Evolutionary conservation across 345 rosid genomes (phyloP), one percentile per base, ranked within the genome.

Genomic region (Boechera stricta): DNA sequence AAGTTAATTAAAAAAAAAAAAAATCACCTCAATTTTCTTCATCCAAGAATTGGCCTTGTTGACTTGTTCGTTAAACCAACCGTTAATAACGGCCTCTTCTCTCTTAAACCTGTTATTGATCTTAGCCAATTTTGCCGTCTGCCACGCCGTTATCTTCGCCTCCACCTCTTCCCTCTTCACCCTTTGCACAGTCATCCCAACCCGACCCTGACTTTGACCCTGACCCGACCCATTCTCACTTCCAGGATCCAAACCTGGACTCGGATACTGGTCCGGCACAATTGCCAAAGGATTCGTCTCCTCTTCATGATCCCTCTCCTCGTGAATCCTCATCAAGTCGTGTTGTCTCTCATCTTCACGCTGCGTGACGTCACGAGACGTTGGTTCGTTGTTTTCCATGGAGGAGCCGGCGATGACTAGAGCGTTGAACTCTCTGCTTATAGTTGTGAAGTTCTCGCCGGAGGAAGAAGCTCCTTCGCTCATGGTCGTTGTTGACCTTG

Each of bases 141-240:
- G 91, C 98, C 98, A 95, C 36, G 99, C 99, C n/a, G 77, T 67
- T 81, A 92, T 92, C 91, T 95, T 95, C 3, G 91, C 73, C 55
- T 95, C 98, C 48, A 91, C 97, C 76, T 95, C 99, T 69, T 95
- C 99, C 70, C 84, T 87, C 84, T 92, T 95, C 86, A 95, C 97
- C 35, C 89, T 88, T 80, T 85, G 89, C 64, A 92, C 91, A 7
- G 91, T 78, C 35, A 6, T 39, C 18, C 77, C 75, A 21, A 67
- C 62, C 12, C 70, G 62, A 44, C 3, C 68, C 49, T 10, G 49
- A 44, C 44, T 11, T 11, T 10, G 69, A 70, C 2, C 67, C 21
- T 75, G 69, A 68, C 55, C 74, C 62, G 79, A 52, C 54, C 28
- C 67, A 48, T 10, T 12, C 5, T 64, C 78, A 47, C 15, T 61